phyloP scores from a whole-genome alignment of 305 asterid genomes.

The Fraxinus paxiana region DNA sequence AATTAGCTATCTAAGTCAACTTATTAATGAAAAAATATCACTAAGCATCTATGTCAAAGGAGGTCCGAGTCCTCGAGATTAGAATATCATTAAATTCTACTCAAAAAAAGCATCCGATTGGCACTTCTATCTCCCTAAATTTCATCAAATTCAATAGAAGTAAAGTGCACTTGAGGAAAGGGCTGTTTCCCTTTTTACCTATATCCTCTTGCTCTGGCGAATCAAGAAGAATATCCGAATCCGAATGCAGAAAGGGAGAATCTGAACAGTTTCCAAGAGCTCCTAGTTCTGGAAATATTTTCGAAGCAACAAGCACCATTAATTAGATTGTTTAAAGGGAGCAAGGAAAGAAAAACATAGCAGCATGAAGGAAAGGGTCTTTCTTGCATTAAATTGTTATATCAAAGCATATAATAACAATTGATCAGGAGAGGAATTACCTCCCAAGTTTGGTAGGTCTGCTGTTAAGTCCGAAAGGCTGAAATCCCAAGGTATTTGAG shows the following conservation, averaged over 20 bases:
- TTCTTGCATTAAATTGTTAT: background rate
- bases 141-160: background rate
- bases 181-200: constrained; percentile 35
- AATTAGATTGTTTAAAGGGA: background rate
- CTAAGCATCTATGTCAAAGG: background rate
- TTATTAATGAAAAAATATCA: background rate
- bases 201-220: constrained; percentile 65
- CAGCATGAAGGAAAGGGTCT: background rate
- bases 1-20: background rate
- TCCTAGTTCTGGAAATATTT: constrained; percentile 58
- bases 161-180: background rate
- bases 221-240: constrained; percentile 71
- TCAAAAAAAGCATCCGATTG: background rate
- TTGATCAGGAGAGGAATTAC: background rate
- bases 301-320: background rate
- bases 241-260: constrained; percentile 71
- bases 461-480: constrained; percentile 73
- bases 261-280: constrained; percentile 68
- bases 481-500: constrained; percentile 47
- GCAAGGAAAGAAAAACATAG: background rate
- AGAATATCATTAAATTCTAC: background rate
- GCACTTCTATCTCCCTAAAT: background rate
- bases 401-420: background rate
- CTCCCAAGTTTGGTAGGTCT: constrained; percentile 53
- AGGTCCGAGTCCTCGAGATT: background rate